Percentiles rank a stretch among this genome's conserved stretches.
Conservation (phyloP, 257 asterid genomes). For the Rubia yunnanensis region DNA sequence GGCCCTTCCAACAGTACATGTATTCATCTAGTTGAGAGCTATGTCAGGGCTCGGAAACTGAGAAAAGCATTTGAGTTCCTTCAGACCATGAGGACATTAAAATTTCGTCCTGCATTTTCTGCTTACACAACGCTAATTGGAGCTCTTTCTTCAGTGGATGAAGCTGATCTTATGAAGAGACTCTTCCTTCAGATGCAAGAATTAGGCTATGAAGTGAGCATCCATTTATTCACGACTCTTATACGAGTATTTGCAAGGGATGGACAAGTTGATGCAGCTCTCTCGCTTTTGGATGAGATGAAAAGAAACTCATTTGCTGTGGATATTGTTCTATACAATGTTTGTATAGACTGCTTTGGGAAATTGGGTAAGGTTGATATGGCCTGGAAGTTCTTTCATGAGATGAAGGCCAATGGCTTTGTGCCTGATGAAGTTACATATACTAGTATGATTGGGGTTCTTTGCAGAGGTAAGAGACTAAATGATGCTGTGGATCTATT, state of each 20-base stretch:
- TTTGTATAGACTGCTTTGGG: slow-evolving; percentile 87
- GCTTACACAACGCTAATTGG: slow-evolving; percentile 93
- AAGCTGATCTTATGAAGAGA: slow-evolving; percentile 67
- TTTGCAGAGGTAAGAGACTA: slow-evolving; percentile 58
- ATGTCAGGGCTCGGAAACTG: slow-evolving; percentile 41
- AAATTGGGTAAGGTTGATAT: slow-evolving; percentile 85
- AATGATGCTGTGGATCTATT: slow-evolving; percentile 76
- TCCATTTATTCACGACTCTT: slow-evolving; percentile 76
- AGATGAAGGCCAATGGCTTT: slow-evolving; percentile 59
- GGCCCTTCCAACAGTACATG: slow-evolving; percentile 52
- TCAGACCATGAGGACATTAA: slow-evolving; percentile 73
- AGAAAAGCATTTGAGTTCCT: slow-evolving; percentile 61
- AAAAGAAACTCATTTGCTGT: slow-evolving; percentile 70
- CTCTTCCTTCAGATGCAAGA: slow-evolving; percentile 91
- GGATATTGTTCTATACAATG: slow-evolving; percentile 85
- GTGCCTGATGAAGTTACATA: slow-evolving; percentile 79
- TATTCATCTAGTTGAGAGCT: slow-evolving; percentile 50
- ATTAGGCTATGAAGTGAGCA: slow-evolving; percentile 78
- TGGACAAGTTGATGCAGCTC: slow-evolving; percentile 84
- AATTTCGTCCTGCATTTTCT: slow-evolving; percentile 83
- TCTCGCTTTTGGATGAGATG: slow-evolving; percentile 73
- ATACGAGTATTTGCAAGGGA: slow-evolving; percentile 77
- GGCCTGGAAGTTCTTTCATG: slow-evolving; percentile 96
- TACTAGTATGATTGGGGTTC: slow-evolving; percentile 91
- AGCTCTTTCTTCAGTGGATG: slow-evolving; percentile 46